Percentiles rank a stretch among this genome's conserved stretches.
phyloP scores from a whole-genome alignment of 495 filamentous ascomycete species.

The Aspergillus wentii region DNA sequence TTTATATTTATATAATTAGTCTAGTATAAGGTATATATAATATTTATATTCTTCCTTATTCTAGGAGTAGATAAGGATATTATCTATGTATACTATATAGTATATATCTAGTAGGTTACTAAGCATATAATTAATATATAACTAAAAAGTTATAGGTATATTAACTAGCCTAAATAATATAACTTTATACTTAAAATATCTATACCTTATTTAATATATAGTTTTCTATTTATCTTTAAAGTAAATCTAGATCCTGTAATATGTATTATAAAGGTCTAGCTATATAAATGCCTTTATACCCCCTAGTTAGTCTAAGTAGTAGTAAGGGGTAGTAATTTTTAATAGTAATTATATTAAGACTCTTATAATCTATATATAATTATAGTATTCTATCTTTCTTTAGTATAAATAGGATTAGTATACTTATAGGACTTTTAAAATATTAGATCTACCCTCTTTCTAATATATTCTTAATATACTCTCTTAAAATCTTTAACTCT shows the following conservation, averaged over 20 bases:
- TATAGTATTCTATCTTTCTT: constrained; percentile 4
- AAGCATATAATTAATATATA: not conserved
- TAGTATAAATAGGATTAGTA: constrained; percentile 4
- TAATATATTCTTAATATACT: not conserved
- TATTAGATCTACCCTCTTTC: not conserved
- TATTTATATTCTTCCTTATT: too few species aligned
- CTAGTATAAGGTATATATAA: too few species aligned
- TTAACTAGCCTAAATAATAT: not conserved
- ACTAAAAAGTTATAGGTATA: constrained; percentile 1
- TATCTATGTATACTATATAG: constrained; percentile 2
- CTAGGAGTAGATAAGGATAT: too few species aligned
- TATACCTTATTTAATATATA: constrained; percentile 1
- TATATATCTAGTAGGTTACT: not conserved
- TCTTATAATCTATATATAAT: constrained; percentile 9
- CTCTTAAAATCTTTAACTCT: not conserved
- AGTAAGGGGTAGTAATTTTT: constrained; percentile 2
- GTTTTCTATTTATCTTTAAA: not conserved
- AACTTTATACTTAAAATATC: constrained; percentile 2
- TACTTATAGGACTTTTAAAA: not conserved
- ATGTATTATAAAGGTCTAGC: not conserved
- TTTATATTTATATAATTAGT: too few species aligned
- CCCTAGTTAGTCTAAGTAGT: not conserved
- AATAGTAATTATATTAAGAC: constrained; percentile 5
- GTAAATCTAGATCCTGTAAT: not conserved
- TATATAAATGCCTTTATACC: not conserved